Percentiles rank a stretch among this genome's conserved stretches.
Conservation (phyloP, 2,329 filamentous ascomycete genomes). For the Fusarium vanettenii region DNA sequence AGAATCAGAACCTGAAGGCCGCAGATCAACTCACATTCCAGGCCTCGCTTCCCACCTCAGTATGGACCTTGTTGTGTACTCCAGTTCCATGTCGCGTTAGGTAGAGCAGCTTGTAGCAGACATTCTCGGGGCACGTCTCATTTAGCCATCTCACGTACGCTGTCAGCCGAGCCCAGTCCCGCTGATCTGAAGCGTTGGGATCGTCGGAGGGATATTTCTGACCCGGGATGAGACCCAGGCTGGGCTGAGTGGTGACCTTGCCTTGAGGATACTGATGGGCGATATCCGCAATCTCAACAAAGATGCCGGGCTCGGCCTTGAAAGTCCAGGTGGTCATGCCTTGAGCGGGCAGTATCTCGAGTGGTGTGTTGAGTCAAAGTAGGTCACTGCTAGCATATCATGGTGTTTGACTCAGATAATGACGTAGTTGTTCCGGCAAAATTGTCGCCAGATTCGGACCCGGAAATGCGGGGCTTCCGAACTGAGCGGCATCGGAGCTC, state of each 20-base stretch:
- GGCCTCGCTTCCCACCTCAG: slow-evolving; percentile 65
- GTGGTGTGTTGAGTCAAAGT: background rate
- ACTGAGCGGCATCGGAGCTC: background rate
- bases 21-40: slow-evolving; percentile 59
- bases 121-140: slow-evolving; percentile 51
- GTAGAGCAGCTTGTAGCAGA: slow-evolving; percentile 65
- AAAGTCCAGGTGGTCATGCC: slow-evolving; percentile 41
- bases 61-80: slow-evolving; percentile 60
- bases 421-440: slow-evolving; percentile 33
- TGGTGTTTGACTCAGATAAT: slow-evolving; percentile 8
- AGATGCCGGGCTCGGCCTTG: slow-evolving; percentile 47
- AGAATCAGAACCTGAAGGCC: background rate
- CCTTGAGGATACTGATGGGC: slow-evolving; percentile 41
- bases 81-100: slow-evolving; percentile 70
- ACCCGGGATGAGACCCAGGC: slow-evolving; percentile 65
- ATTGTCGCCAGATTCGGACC: background rate
- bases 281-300: slow-evolving; percentile 56
- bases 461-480: slow-evolving; percentile 3
- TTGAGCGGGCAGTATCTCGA: background rate
- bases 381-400: background rate
- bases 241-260: slow-evolving; percentile 55
- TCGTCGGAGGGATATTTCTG: slow-evolving; percentile 57
- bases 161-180: slow-evolving; percentile 65
- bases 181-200: slow-evolving; percentile 42
- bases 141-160: slow-evolving; percentile 61